Evolutionary conservation across 148 eudicot genomes (phyloP).

Genomic region (Vaccinium macrocarpon): DNA sequence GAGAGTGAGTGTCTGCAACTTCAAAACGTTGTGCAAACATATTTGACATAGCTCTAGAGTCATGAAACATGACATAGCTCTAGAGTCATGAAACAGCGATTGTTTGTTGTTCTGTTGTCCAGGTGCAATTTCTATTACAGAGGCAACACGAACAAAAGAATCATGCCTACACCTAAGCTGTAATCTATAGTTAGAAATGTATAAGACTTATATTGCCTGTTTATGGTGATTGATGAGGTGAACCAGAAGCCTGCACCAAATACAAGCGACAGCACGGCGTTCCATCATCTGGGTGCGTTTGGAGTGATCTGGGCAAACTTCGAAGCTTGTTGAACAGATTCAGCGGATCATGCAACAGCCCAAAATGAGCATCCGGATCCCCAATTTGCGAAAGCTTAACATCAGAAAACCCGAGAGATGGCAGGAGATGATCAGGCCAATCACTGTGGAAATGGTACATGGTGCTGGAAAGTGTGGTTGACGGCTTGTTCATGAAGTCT

Average conservation of each 20-base stretch:
- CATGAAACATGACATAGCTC: not conserved
- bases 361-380: slow-evolving; percentile 89
- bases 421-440: slow-evolving; percentile 87
- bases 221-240: slow-evolving; percentile 44
- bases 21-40: not conserved
- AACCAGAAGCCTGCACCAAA: slow-evolving; percentile 84
- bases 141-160: slow-evolving; percentile 25
- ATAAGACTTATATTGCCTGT: slow-evolving; percentile 17
- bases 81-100: not conserved
- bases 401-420: slow-evolving; percentile 80
- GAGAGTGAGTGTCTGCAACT: slow-evolving; percentile 21
- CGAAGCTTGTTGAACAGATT: slow-evolving; percentile 82
- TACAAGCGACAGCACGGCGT: slow-evolving; percentile 85
- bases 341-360: slow-evolving; percentile 68
- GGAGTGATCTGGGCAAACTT: slow-evolving; percentile 77
- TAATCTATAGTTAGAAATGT: slow-evolving; percentile 21
- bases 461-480: slow-evolving; percentile 60
- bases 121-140: slow-evolving; percentile 13
- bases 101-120: slow-evolving; percentile 1
- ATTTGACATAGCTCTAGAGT: not conserved
- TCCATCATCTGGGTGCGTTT: slow-evolving; percentile 84
- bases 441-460: slow-evolving; percentile 77
- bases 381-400: slow-evolving; percentile 87
- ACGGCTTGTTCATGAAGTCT: slow-evolving; percentile 90
- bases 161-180: slow-evolving; percentile 22